A percentile compares a stretch with the other conserved stretches of the same genome.
Conservation (phyloP, 768 basidiomycete genomes). For the Pulveroboletus ravenelii region DNA sequence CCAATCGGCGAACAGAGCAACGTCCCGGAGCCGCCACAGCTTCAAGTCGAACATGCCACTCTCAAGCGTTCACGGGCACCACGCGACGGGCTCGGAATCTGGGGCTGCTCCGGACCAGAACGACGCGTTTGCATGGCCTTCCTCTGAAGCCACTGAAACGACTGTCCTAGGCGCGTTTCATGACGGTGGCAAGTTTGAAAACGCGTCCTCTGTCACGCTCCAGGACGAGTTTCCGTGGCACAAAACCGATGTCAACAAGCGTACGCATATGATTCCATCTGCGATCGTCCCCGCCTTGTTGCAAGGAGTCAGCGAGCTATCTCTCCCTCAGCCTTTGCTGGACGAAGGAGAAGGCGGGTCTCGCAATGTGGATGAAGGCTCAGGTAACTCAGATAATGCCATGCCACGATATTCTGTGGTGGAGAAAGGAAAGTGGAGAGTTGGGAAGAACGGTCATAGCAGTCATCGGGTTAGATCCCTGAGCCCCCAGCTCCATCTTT, state of each 20-base stretch:
- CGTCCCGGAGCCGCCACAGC: no score
- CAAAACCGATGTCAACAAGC: neutral
- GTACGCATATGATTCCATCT: constrained; percentile 9
- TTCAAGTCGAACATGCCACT: neutral
- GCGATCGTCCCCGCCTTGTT: constrained; percentile 16
- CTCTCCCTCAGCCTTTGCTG: neutral
- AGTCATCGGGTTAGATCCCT: neutral
- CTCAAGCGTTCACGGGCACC: neutral
- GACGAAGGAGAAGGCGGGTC: neutral
- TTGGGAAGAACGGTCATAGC: neutral
- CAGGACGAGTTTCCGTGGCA: constrained; percentile 8
- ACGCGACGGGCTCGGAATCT: neutral
- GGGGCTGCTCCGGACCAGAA: neutral
- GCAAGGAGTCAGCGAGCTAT: neutral
- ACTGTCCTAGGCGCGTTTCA: neutral
- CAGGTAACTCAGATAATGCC: neutral
- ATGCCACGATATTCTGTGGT: constrained; percentile 2
- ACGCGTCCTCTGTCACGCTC: constrained; percentile 14
- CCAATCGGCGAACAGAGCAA: neutral
- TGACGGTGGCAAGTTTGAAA: constrained; percentile 2
- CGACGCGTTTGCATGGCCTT: neutral
- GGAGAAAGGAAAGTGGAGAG: constrained; percentile 18
- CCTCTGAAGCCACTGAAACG: constrained; percentile 3
- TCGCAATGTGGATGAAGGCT: neutral
- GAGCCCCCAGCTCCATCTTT: constrained; percentile 1